Evolutionary conservation across 345 rosid species (phyloP).

Genomic region (Excoecaria agallocha): DNA sequence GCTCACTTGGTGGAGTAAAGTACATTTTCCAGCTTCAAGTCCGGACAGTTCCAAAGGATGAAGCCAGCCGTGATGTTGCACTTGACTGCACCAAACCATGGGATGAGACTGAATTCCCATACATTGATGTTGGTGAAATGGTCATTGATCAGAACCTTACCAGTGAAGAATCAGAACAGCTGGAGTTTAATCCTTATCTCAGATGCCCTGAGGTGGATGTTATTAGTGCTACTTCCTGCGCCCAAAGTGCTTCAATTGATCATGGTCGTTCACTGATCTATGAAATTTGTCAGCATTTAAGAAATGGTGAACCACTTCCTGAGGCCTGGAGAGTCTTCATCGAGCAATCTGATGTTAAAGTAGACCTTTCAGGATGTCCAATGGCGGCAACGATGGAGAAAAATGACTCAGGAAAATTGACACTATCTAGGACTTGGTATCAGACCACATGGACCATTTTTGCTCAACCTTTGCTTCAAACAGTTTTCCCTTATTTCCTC

Average conservation of each 20-base stretch:
- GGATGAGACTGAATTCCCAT: slow-evolving; percentile 53
- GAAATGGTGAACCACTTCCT: slow-evolving; percentile 59
- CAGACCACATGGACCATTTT: slow-evolving; percentile 50
- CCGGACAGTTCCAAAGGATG: slow-evolving; percentile 43
- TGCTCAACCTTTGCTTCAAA: slow-evolving; percentile 57
- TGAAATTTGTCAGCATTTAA: slow-evolving; percentile 57
- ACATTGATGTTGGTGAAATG: slow-evolving; percentile 49
- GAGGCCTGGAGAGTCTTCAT: slow-evolving; percentile 58
- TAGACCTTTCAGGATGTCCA: slow-evolving; percentile 64
- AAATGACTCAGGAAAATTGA: slow-evolving; percentile 30
- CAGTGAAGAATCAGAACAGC: slow-evolving; percentile 47
- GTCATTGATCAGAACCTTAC: slow-evolving; percentile 44
- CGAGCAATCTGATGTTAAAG: slow-evolving; percentile 62
- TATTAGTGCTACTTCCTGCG: slow-evolving; percentile 48
- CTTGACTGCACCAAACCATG: slow-evolving; percentile 68
- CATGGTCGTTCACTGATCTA: slow-evolving; percentile 66
- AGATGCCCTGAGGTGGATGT: slow-evolving; percentile 49
- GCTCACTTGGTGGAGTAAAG: slow-evolving; percentile 42
- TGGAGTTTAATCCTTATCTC: slow-evolving; percentile 54
- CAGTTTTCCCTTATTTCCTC: slow-evolving; percentile 50
- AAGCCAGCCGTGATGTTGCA: slow-evolving; percentile 39
- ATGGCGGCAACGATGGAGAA: slow-evolving; percentile 45
- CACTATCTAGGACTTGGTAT: slow-evolving; percentile 47
- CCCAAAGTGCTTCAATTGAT: slow-evolving; percentile 69
- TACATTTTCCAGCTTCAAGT: slow-evolving; percentile 59